Percentiles rank a stretch among this genome's conserved stretches.
Conservation (phyloP, 73 alveolate species). For the Durusdinium trenchii region DNA sequence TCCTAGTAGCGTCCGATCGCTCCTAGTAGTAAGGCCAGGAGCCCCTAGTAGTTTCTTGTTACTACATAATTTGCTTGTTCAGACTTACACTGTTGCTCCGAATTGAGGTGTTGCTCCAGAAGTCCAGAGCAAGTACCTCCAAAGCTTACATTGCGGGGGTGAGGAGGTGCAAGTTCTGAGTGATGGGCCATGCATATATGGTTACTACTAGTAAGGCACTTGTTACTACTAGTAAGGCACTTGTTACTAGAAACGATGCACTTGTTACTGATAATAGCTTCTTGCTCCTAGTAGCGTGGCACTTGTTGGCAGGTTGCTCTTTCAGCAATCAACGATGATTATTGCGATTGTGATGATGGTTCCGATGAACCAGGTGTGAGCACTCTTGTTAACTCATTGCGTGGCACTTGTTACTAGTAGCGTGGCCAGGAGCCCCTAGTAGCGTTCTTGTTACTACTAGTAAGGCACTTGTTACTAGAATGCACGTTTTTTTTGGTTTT, state of each 20-base stretch:
- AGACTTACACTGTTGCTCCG: neutral
- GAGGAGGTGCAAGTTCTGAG: neutral
- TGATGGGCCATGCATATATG: neutral
- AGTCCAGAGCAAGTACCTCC: slow-evolving; percentile 61
- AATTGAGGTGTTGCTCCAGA: slow-evolving; percentile 58
- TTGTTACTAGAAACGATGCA: neutral
- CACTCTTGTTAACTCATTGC: no score
- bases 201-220: neutral
- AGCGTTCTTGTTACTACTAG: no score
- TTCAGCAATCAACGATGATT: slow-evolving; percentile 91
- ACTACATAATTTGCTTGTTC: neutral
- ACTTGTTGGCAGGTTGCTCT: slow-evolving; percentile 32
- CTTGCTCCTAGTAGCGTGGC: neutral
- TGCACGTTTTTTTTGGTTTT: neutral
- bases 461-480: no score
- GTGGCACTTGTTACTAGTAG: no score
- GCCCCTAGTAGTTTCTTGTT: neutral
- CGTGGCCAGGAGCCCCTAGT: neutral
- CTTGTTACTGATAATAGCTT: neutral
- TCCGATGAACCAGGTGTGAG: slow-evolving; percentile 95
- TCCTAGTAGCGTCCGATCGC: neutral
- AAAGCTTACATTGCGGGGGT: slow-evolving; percentile 37
- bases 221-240: neutral
- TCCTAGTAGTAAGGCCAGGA: neutral
- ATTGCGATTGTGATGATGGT: slow-evolving; percentile 96